Base-by-base conservation (phyloP, 75 land plant genomes). In the Pinus tabuliformis region DNA sequence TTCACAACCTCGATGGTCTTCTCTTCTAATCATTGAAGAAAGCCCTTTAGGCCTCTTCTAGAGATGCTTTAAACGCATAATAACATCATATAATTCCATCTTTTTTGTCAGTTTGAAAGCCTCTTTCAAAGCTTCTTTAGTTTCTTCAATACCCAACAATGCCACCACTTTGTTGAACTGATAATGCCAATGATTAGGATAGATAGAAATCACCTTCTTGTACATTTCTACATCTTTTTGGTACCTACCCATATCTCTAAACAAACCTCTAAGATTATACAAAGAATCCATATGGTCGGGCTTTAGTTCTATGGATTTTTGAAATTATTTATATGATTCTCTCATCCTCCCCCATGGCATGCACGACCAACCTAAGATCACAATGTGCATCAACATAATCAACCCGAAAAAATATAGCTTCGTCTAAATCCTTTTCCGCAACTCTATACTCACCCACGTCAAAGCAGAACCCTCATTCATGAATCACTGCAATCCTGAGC, bases 351-450 rank as follows among this genome's bases (percentile, higher is more conserved):
- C 91, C 89, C 81, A 95, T 76, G 3, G 98, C 98, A 80, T 97
- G 98, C 63, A 95, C 80, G 14, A 85, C 93, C 5, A 95, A 97
- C 9, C 95, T 98, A 65, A 97, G 89, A 78, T 97, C 99, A 78
- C 99, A 97, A 70, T 95, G 99, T 11, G 99, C 99, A 83, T 97
- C 98, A 11, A 95, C 93, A 83, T 87, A 97, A 60, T 95, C 95
- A 14, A 88, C 81, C 66, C 88, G 82, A 77, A 95, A 73, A 60
- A 83, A 88, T 65, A 92, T 82, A 6, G 95, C 98, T 76, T 97
- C 98, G 59, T 88, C 89, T 56, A 97, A 81, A 5, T 92, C 95
- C 83, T 92, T 30, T 30, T 30, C 30, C 30, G 30, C 30, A 30
- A 1, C 30, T 30, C 30, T 30, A 30, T 94, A 92, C 80, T 97